Percentiles rank a stretch among this genome's conserved stretches.
Conservation (phyloP, 1,139 yeast species). For the Magnusiomyces clavatus region DNA sequence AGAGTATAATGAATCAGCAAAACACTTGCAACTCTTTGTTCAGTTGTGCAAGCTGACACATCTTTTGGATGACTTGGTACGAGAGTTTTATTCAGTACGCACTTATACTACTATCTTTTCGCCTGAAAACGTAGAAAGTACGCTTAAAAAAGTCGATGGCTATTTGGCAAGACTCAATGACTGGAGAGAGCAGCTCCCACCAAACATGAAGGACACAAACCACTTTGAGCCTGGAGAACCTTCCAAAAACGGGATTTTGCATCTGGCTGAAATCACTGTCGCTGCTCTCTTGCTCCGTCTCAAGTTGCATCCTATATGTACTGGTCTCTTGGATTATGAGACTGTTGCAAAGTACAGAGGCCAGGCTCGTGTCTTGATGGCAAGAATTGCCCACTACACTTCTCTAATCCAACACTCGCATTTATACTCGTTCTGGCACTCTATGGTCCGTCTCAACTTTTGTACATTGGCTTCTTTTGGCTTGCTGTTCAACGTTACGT, state of each 20-base stretch:
- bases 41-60: slow-evolving; percentile 27
- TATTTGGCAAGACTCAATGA: slow-evolving; percentile 21
- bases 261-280: slow-evolving; percentile 28
- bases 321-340: slow-evolving; percentile 18
- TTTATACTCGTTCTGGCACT: slow-evolving; percentile 34
- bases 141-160: slow-evolving; percentile 17
- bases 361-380: slow-evolving; percentile 28
- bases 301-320: slow-evolving; percentile 23
- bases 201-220: slow-evolving; percentile 26
- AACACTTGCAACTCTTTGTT: slow-evolving; percentile 27
- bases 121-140: no score
- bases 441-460: slow-evolving; percentile 29
- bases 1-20: slow-evolving; percentile 26
- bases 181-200: slow-evolving; percentile 29
- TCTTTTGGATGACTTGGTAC: slow-evolving; percentile 26
- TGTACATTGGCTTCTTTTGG: slow-evolving; percentile 32
- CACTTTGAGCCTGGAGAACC: slow-evolving; percentile 15
- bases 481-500: slow-evolving; percentile 29
- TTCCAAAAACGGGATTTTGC: slow-evolving; percentile 25
- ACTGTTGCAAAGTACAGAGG: slow-evolving; percentile 21
- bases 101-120: slow-evolving; percentile 17
- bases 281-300: slow-evolving; percentile 29
- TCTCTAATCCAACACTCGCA: slow-evolving; percentile 32
- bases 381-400: slow-evolving; percentile 28
- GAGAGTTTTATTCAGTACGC: slow-evolving; percentile 25